Evolutionary conservation across 1,139 yeast genomes (phyloP).

Genomic region (Arxiozyma slooffiae): DNA sequence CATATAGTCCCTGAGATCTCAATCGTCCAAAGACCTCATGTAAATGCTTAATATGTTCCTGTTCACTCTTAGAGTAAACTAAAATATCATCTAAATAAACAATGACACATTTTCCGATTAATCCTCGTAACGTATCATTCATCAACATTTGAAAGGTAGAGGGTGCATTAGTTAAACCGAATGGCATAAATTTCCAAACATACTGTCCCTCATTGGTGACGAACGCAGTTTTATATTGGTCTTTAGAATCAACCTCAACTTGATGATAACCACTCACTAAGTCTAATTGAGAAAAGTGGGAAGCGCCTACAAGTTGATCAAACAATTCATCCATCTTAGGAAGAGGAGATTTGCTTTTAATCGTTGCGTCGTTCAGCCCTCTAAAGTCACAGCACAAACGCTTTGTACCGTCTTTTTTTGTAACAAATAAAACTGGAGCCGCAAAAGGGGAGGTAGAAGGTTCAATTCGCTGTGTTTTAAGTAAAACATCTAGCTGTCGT

Average conservation of each 20-base stretch:
- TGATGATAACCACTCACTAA: constrained; percentile 9
- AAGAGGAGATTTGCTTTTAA: constrained; percentile 16
- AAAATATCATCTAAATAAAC: constrained; percentile 26
- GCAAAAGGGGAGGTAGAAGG: constrained; percentile 11
- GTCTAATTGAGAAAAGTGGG: constrained; percentile 3
- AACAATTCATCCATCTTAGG: constrained; percentile 16
- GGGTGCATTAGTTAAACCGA: constrained; percentile 8
- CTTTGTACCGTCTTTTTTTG: constrained; percentile 18
- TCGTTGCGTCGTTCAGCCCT: constrained; percentile 15
- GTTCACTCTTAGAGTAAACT: constrained; percentile 12
- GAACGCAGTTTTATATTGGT: constrained; percentile 10
- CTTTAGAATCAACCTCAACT: constrained; percentile 5
- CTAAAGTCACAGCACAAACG: constrained; percentile 21
- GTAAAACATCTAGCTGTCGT: constrained; percentile 5
- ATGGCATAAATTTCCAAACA: constrained; percentile 6
- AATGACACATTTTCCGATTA: constrained; percentile 10
- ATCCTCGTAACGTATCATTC: constrained; percentile 9
- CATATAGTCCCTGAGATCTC: background rate
- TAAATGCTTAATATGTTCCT: constrained; percentile 15
- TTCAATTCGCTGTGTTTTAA: constrained; percentile 9
- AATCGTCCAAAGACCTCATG: background rate
- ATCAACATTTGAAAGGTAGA: constrained; percentile 7
- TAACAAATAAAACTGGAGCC: constrained; percentile 17
- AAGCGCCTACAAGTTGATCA: constrained; percentile 5
- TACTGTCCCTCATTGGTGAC: constrained; percentile 8